A percentile compares a stretch with the other conserved stretches of the same genome.
These are phyloP conservation scores for Gastrolobium bilobum DNA, from an alignment of 306 rosid genomes.

Conservation along the genomic window DNA sequence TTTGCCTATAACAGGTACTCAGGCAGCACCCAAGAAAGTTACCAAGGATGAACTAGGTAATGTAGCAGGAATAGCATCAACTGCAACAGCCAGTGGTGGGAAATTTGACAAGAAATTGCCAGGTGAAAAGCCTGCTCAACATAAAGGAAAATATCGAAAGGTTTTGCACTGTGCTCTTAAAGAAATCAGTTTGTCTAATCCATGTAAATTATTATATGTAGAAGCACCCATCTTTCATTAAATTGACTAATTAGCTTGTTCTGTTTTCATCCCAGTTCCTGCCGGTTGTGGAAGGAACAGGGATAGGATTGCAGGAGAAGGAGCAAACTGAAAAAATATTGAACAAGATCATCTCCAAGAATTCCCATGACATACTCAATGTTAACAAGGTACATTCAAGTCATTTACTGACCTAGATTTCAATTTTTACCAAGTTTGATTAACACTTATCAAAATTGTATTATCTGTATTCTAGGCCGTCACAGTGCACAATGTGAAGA, in stretches of 20 bases:
- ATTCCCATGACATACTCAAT: conserved; percentile 84
- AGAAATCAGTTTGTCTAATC: conserved; percentile 15
- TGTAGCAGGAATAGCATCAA: conserved; percentile 91
- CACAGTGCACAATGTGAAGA: conserved; percentile 78
- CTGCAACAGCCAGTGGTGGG: conserved; percentile 96
- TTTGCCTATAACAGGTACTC: conserved; percentile 94
- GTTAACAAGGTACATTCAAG: conserved; percentile 70
- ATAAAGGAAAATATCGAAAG: conserved; percentile 90
- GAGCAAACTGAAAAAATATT: conserved; percentile 88
- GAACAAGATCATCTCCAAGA: conserved; percentile 85
- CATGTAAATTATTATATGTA: conserved; percentile 18
- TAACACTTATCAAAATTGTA: not conserved
- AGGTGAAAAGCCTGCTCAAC: conserved; percentile 84
- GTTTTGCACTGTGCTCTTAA: conserved; percentile 49
- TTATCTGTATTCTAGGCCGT: conserved; percentile 68
- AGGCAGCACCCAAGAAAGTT: conserved; percentile 74
- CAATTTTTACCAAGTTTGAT: not conserved
- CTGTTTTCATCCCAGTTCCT: conserved; percentile 68
- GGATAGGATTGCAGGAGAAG: conserved; percentile 70
- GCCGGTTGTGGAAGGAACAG: conserved; percentile 85
- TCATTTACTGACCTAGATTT: conserved; percentile 30
- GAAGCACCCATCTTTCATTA: conserved; percentile 26
- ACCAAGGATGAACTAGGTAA: conserved; percentile 79
- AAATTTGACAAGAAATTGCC: conserved; percentile 90
- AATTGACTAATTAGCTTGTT: conserved; percentile 38